Percentiles rank a stretch among this genome's conserved stretches.
These are phyloP conservation scores for Stagonosporopsis vannaccii DNA, from an alignment of 2,329 filamentous ascomycete genomes.

Conservation along the genomic window DNA sequence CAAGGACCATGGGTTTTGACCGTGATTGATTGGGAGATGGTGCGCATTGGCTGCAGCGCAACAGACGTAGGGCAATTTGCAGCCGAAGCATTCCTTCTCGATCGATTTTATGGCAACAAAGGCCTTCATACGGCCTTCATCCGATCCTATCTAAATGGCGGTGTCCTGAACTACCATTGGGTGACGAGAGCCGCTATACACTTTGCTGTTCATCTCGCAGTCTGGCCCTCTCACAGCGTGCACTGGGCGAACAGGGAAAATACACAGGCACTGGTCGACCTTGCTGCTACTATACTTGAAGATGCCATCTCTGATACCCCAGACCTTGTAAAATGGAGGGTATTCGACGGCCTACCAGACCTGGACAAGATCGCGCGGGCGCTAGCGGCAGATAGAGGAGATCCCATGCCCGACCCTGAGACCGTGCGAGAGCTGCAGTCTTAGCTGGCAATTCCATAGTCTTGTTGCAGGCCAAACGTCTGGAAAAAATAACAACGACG, in stretches of 20 bases:
- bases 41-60: slow-evolving; percentile 42
- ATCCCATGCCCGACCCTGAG: neutral
- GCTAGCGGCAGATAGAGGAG: neutral
- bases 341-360: slow-evolving; percentile 2
- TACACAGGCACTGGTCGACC: slow-evolving; percentile 34
- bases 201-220: slow-evolving; percentile 47
- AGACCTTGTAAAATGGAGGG: slow-evolving; percentile 22
- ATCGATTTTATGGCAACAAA: slow-evolving; percentile 41
- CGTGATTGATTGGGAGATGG: slow-evolving; percentile 49
- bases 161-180: slow-evolving; percentile 21
- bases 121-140: slow-evolving; percentile 41
- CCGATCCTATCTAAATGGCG: slow-evolving; percentile 28
- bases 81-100: slow-evolving; percentile 48
- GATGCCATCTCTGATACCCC: slow-evolving; percentile 21
- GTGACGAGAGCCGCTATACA: slow-evolving; percentile 41
- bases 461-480: neutral
- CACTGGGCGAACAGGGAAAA: slow-evolving; percentile 38
- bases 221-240: slow-evolving; percentile 41
- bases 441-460: neutral
- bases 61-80: slow-evolving; percentile 51
- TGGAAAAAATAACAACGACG: neutral
- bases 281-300: slow-evolving; percentile 29
- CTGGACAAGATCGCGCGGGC: neutral
- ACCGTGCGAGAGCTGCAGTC: neutral
- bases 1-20: slow-evolving; percentile 27